Evolutionary conservation across 148 eudicot species (phyloP).

Genomic region (Silene conica): DNA sequence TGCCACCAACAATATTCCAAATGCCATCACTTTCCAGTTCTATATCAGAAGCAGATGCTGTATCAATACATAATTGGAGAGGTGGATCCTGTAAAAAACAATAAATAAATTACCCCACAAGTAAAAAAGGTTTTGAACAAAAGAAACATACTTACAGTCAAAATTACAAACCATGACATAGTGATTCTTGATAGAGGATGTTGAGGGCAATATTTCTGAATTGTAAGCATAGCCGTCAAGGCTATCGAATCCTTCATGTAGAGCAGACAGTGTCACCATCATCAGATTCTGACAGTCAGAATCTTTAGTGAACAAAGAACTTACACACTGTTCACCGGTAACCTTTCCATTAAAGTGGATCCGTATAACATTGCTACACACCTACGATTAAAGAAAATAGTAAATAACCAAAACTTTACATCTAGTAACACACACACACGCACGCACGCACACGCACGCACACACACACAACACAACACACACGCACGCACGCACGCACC

Average conservation of each 20-base stretch:
- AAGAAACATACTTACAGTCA: neutral
- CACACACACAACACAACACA: too few species aligned
- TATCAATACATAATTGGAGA: constrained; percentile 47
- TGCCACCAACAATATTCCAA: constrained; percentile 81
- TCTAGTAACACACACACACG: too few species aligned
- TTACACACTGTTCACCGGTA: constrained; percentile 46
- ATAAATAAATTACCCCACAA: neutral
- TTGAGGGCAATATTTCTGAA: constrained; percentile 36
- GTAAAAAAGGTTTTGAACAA: constrained; percentile 4
- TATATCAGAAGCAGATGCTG: constrained; percentile 52
- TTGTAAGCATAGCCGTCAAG: constrained; percentile 51
- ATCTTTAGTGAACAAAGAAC: constrained; percentile 7
- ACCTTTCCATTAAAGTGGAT: constrained; percentile 62
- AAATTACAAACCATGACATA: constrained; percentile 45
- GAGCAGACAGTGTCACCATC: constrained; percentile 36
- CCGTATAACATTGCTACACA: constrained; percentile 40
- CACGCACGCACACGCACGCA: too few species aligned
- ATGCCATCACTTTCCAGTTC: constrained; percentile 69
- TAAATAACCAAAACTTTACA: constrained; percentile 7
- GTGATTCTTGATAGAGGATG: constrained; percentile 35
- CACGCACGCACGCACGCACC: too few species aligned
- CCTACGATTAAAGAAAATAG: constrained; percentile 31
- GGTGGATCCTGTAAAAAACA: constrained; percentile 61
- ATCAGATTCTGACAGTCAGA: constrained; percentile 23
- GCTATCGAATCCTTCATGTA: constrained; percentile 31